Evolutionary conservation across 1,284 basidiomycete species (phyloP), one percentile per base, ranked within the genome.

Genomic region (Trichosporon ovoides): DNA sequence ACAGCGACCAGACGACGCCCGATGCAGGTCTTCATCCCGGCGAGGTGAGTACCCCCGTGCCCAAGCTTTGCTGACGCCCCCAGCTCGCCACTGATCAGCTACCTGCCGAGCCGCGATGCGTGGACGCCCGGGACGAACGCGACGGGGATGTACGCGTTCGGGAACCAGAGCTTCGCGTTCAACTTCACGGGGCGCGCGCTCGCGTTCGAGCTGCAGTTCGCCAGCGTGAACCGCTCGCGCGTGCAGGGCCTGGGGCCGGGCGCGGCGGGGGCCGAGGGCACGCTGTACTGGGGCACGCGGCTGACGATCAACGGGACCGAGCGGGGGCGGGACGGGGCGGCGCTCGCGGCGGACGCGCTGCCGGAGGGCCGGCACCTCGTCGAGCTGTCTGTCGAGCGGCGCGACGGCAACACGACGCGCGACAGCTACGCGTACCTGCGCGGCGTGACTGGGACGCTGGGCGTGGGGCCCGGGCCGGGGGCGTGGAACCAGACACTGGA

Each of bases 401-500:
- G 57, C 3, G 51, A 57, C 12, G 53, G 36, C 10, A 19, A 55
- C 13, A 35, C 46, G 2, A 22, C 36, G 2, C 37, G 48, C 31
- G 51, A 40, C 24, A 57, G 65, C 2, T 66, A 61, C 60, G 60
- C 68, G 16, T 43, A 52, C 13, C 53, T 74, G 43, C 38, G 64
- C n/a, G 66, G 66, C 34, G 62, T 59, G 9, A 53, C 19, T 0
- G 66, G 66, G 2, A 52, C 28, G 10, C 37, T 69, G 6, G 67
- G 64, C 10, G 36, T 51, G 10, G 28, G 62, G 14, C 19, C 54
- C 11, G 53, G 56, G 6, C 52, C 56, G 2, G 11, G 48, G 9
- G 62, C 66, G n/a, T n/a, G 37, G 9, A 71, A 70, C 53, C 50
- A 40, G 10, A 68, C 68, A 11, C 60, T 75, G 28, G 73, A 75